Base-by-base conservation (phyloP, 2,329 filamentous ascomycete genomes). In the Calonectria pseudoreteaudii region DNA sequence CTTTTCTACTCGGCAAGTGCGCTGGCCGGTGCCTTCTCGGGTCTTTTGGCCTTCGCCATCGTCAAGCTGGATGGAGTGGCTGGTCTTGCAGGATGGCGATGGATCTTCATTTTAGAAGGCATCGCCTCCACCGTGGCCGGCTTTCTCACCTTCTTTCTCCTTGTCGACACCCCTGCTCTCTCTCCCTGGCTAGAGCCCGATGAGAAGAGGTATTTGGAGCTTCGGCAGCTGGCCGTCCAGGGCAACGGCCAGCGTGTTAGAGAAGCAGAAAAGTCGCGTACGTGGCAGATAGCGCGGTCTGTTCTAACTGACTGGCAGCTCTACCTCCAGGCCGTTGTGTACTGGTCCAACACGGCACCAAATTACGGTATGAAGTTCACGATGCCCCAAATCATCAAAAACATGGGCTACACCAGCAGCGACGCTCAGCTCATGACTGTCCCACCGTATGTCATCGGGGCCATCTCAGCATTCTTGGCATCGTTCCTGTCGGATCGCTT, bases 271-370 rank as follows among this genome's bases (percentile, higher is more conserved):
- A 60, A 60, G 53, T 10, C 30, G 23, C 30, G 53, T 23, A 36
- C 18, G 18, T 1, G 56, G 70, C 30, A 20, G 44, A 69, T 44
- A 2, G 9, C 71, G 13, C 36, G 58, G 14, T 60, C 23, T 11
- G 73, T 72, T 31, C 53, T 76, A 6, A 38, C 41, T 6, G 87
- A 88, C 76, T 88, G 86, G 85, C 86, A 89, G 77, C 83, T 83
- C 6, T 84, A 83, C 36, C 78, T 83, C 8, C 75, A 88, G 0
- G 84, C 84, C 5, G 75, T 88, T 26, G 82, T 84, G 70, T 85
- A 82, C 70, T 85, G 82, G 82, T 85, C 83, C 64, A 86, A 86
- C 64, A 79, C 84, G 0, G 83, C 84, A 0, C 81, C 81, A 3
- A 81, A 81, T 53, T 81, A 81, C 23, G 80, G 76, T 41, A 75